Evolutionary conservation across 768 basidiomycete species (phyloP), one percentile per base, ranked within the genome.

Genomic region (Podaxis sp.): DNA sequence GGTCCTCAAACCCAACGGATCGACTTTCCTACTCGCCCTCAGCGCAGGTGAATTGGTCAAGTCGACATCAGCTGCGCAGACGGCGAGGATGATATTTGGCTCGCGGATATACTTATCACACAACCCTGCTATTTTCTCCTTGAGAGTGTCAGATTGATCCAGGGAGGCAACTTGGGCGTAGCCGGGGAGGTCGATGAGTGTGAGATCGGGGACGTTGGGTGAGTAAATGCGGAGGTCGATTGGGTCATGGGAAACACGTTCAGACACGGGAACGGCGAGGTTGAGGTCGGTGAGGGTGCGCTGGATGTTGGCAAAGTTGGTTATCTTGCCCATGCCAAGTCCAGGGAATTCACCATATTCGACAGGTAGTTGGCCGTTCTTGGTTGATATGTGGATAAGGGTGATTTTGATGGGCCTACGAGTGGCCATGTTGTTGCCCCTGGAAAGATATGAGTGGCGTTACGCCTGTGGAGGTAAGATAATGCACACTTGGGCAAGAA

Each of bases 371-470:
- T 82, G 77, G 2, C 85, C 83, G 37, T 85, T 77, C 8, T 74
- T 78, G 15, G 83, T 72, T 25, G 94, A 93, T 0, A 91, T 96
- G 71, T 99, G 94, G 61, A 98, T 89, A 53, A 99, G 88, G 2
- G 97, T 99, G 63, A 99, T 85, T 72, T 98, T 96, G 69, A 99
- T 98, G 1, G 97, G 97, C 57, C 97, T 88, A 0, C 97, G 90
- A 1, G 97, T 99, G 38, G 98, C 97, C 97, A 99, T 99, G 75
- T 98, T 98, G 74, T 95, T 90, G 59, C 97, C 97, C 77, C 96
- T 98, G 70, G 5, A 61, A 27, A 57, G 33, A 55, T 17, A 22
- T 49, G 49, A 33, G 50, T 33, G 53, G 53, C 59, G 59, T 54
- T 27, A 27, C 27, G 3, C 65, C 22, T 43, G 25, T 36, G 17